phyloP scores from a whole-genome alignment of 805 yeast genomes.

The Pichia deserticola region DNA sequence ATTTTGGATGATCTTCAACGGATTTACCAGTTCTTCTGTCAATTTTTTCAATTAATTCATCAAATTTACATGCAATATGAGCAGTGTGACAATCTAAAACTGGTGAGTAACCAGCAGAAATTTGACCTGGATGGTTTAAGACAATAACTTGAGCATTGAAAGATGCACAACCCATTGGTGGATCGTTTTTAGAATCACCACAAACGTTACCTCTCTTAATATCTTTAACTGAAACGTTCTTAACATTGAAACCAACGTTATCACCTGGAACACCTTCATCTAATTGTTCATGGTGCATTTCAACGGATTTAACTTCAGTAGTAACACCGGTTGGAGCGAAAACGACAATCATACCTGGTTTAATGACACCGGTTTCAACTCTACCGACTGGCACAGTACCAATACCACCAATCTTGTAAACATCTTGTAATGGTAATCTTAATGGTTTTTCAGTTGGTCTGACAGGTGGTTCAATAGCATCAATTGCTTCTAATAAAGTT shows the following conservation, averaged over 20 bases:
- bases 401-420: conserved; percentile 89
- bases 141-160: conserved; percentile 74
- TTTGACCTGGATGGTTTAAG: conserved; percentile 90
- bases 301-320: conserved; percentile 85
- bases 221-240: conserved; percentile 84
- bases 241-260: conserved; percentile 85
- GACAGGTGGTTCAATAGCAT: conserved; percentile 69
- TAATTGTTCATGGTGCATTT: conserved; percentile 80
- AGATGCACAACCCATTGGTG: conserved; percentile 71
- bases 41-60: conserved; percentile 73
- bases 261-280: conserved; percentile 83
- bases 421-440: conserved; percentile 86
- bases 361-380: conserved; percentile 88
- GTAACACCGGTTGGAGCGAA: conserved; percentile 83
- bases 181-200: conserved; percentile 87
- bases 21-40: conserved; percentile 93
- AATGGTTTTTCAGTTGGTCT: conserved; percentile 85
- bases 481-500: conserved; percentile 81
- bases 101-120: conserved; percentile 86
- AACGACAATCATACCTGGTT: conserved; percentile 70
- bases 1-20: conserved; percentile 84
- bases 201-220: conserved; percentile 90
- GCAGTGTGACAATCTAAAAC: conserved; percentile 90
- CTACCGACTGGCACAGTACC: conserved; percentile 93
- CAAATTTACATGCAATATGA: conserved; percentile 87